A percentile compares a stretch with the other conserved stretches of the same genome.
Evolutionary conservation across 805 yeast genomes (phyloP).

Genomic region (Naumovozyma baii): DNA sequence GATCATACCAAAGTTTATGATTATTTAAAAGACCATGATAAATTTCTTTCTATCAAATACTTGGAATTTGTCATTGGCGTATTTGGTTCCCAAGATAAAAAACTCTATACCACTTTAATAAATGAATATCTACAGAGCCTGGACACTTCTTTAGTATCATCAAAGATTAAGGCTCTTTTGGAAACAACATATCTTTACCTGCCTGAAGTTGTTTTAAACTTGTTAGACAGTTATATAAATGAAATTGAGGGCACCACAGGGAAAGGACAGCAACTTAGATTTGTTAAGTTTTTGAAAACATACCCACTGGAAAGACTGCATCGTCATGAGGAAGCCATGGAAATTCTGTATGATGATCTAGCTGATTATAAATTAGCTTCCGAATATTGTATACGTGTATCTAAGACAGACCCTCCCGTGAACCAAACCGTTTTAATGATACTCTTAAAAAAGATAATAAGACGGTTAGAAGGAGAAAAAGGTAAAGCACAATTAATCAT

Average conservation of each 20-base stretch:
- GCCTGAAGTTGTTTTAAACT: constrained; percentile 29
- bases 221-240: constrained; percentile 8
- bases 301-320: constrained; percentile 49
- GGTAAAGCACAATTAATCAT: neutral
- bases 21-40: constrained; percentile 33
- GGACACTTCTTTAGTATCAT: constrained; percentile 10
- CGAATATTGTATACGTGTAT: constrained; percentile 46
- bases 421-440: constrained; percentile 30
- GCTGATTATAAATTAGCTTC: constrained; percentile 51
- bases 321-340: constrained; percentile 53
- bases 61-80: constrained; percentile 41
- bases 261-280: constrained; percentile 2
- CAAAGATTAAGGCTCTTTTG: constrained; percentile 31
- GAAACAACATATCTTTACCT: constrained; percentile 31
- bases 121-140: constrained; percentile 35
- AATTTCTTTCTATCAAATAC: constrained; percentile 35
- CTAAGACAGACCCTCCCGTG: constrained; percentile 32
- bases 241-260: neutral
- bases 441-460: constrained; percentile 32
- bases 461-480: constrained; percentile 20
- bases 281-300: constrained; percentile 31
- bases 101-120: constrained; percentile 38
- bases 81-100: constrained; percentile 29
- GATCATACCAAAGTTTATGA: constrained; percentile 45
- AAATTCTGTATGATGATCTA: constrained; percentile 48